A percentile compares a stretch with the other conserved stretches of the same genome.
Evolutionary conservation across 176 grass and related monocot genomes (phyloP).

Genomic region (Oryza punctata): DNA sequence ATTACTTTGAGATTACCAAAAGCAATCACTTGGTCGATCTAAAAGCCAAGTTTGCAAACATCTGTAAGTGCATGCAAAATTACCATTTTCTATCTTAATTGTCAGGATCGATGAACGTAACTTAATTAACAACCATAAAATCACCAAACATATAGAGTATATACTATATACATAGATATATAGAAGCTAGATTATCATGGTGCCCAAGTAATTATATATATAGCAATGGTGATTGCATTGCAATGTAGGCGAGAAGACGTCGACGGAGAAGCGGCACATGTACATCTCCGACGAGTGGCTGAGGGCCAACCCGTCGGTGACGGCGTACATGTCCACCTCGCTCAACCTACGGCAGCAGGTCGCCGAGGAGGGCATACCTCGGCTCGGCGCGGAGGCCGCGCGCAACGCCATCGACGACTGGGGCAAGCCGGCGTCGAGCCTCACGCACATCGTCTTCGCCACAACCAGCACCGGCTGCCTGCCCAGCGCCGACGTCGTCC

Average conservation of each 20-base stretch:
- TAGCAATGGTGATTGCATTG: too few relatives aligned
- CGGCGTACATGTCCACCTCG: slow-evolving; percentile 51
- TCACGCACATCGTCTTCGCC: slow-evolving; percentile 47
- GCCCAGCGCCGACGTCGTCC: slow-evolving; percentile 20
- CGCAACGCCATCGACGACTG: slow-evolving; percentile 56
- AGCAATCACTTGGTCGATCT: slow-evolving; percentile 26
- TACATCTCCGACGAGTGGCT: slow-evolving; percentile 49
- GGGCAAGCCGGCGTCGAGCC: slow-evolving; percentile 43
- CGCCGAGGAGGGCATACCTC: slow-evolving; percentile 41
- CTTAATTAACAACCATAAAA: too few relatives aligned
- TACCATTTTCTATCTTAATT: too few relatives aligned
- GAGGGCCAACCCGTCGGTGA: slow-evolving; percentile 43
- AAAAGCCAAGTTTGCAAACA: slow-evolving; percentile 5
- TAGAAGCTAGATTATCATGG: too few relatives aligned
- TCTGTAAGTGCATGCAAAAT: slow-evolving; percentile 5
- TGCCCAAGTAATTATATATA: too few relatives aligned
- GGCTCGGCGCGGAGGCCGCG: slow-evolving; percentile 51
- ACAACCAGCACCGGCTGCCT: too few relatives aligned
- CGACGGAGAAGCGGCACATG: slow-evolving; percentile 55
- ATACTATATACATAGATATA: too few relatives aligned
- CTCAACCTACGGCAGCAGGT: slow-evolving; percentile 61
- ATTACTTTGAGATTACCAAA: slow-evolving; percentile 13
- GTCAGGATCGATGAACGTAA: too few relatives aligned
- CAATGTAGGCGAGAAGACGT: slow-evolving; percentile 56
- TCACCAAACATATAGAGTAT: too few relatives aligned